Percentiles rank a stretch among this genome's conserved stretches.
These are phyloP conservation scores for Fusarium zealandicum DNA, from an alignment of 2,329 filamentous ascomycete species.

Conservation along the genomic window DNA sequence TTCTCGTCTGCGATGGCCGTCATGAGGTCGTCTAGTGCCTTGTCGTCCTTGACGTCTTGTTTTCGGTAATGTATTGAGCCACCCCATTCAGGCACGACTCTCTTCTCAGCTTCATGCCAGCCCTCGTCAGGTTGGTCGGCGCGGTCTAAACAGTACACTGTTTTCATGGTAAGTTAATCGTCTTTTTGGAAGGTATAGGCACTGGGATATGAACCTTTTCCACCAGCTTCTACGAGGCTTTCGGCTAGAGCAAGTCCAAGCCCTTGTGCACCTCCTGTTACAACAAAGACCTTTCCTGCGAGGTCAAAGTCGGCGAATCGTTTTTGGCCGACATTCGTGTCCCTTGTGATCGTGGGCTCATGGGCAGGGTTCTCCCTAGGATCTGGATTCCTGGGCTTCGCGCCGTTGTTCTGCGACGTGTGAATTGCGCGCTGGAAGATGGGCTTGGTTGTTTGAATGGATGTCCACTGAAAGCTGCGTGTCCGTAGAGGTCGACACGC, in stretches of 20 bases:
- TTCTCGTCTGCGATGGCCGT: conserved; percentile 66
- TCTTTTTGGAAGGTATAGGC: not conserved
- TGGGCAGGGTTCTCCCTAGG: conserved; percentile 31
- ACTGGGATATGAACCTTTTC: conserved; percentile 57
- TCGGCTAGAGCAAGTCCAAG: conserved; percentile 78
- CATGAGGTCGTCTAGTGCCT: conserved; percentile 64
- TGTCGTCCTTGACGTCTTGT: conserved; percentile 71
- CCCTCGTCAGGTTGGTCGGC: conserved; percentile 59
- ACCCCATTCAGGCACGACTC: conserved; percentile 68
- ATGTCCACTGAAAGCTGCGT: not conserved
- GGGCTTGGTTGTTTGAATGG: not conserved
- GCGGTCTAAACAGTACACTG: conserved; percentile 66
- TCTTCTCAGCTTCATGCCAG: conserved; percentile 66
- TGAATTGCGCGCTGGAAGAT: conserved; percentile 1
- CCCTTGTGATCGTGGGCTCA: conserved; percentile 15
- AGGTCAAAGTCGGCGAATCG: conserved; percentile 74
- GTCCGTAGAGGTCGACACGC: not conserved
- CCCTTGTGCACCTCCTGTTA: conserved; percentile 75
- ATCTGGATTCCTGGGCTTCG: conserved; percentile 37
- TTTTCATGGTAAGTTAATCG: not conserved
- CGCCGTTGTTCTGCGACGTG: not conserved
- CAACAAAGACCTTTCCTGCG: conserved; percentile 70
- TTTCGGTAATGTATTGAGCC: conserved; percentile 71
- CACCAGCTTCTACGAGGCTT: conserved; percentile 76
- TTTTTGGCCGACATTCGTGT: conserved; percentile 44